Percentiles rank a stretch among this genome's conserved stretches.
Conservation (phyloP, 495 filamentous ascomycete genomes). For the Hypoxylon lenormandii region DNA sequence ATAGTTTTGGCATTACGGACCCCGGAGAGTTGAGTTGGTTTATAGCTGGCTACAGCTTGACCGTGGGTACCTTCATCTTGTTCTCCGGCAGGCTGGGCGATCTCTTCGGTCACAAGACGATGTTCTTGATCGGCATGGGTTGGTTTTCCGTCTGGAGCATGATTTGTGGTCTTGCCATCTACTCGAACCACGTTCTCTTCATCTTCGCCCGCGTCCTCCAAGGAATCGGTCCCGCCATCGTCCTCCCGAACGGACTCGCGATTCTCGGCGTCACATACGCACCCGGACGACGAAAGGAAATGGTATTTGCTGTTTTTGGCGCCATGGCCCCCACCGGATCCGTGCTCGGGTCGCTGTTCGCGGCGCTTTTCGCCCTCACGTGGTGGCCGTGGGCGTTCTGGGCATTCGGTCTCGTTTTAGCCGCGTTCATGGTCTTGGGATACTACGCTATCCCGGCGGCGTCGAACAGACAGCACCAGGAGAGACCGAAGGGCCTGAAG, state of each 20-base stretch:
- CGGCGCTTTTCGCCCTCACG: conserved; percentile 63
- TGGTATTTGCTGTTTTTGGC: conserved; percentile 74
- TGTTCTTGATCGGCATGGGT: conserved; percentile 68
- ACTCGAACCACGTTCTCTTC: conserved; percentile 64
- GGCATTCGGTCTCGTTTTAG: conserved; percentile 64
- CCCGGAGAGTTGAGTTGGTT: conserved; percentile 64
- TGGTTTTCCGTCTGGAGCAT: conserved; percentile 71
- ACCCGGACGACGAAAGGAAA: conserved; percentile 67
- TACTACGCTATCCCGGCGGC: conserved; percentile 63
- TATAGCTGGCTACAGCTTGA: conserved; percentile 69
- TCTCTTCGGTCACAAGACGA: conserved; percentile 67
- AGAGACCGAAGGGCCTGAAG: conserved; percentile 33
- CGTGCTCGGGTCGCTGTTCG: conserved; percentile 64
- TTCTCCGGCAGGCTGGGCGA: conserved; percentile 71
- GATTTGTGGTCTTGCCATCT: conserved; percentile 57
- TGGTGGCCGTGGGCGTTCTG: conserved; percentile 79
- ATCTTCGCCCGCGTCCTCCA: conserved; percentile 68
- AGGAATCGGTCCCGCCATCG: conserved; percentile 70
- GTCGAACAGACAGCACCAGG: conserved; percentile 38
- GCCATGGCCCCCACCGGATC: conserved; percentile 69
- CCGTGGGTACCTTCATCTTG: conserved; percentile 74
- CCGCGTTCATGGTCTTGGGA: conserved; percentile 56
- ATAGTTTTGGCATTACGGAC: conserved; percentile 40
- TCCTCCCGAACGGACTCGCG: conserved; percentile 72
- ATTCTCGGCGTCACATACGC: conserved; percentile 69